phyloP scores from a whole-genome alignment of 805 yeast genomes.

The Metschnikowia similis region DNA sequence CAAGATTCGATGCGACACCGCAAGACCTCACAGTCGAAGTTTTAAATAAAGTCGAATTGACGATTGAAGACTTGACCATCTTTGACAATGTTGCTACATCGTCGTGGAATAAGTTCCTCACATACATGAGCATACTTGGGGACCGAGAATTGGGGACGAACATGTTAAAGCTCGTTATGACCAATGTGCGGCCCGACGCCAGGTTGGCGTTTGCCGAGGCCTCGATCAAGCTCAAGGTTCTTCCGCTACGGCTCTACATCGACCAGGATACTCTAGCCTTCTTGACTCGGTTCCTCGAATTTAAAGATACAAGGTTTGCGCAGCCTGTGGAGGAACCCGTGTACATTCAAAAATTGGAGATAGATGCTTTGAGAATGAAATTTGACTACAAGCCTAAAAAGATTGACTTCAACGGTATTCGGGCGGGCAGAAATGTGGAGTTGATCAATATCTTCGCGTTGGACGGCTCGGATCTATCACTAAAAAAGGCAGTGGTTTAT shows the following conservation, averaged over 20 bases:
- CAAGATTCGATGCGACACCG: slow-evolving; percentile 34
- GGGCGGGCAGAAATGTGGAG: slow-evolving; percentile 84
- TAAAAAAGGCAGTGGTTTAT: slow-evolving; percentile 59
- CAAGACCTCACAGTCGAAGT: slow-evolving; percentile 35
- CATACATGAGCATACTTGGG: slow-evolving; percentile 64
- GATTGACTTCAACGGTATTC: slow-evolving; percentile 76
- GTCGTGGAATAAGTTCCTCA: slow-evolving; percentile 82
- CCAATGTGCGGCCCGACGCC: slow-evolving; percentile 61
- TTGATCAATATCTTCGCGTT: slow-evolving; percentile 83
- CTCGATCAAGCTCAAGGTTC: slow-evolving; percentile 46
- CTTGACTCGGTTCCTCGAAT: slow-evolving; percentile 71
- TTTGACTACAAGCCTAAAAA: slow-evolving; percentile 91
- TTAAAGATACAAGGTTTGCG: slow-evolving; percentile 66
- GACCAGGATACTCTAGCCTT: slow-evolving; percentile 95
- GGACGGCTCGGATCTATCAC: slow-evolving; percentile 74
- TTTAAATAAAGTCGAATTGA: slow-evolving; percentile 46
- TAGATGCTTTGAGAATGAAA: slow-evolving; percentile 56
- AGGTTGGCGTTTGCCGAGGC: slow-evolving; percentile 67
- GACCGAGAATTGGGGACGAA: slow-evolving; percentile 65
- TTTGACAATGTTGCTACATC: slow-evolving; percentile 81
- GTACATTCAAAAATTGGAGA: slow-evolving; percentile 64
- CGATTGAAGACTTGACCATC: slow-evolving; percentile 53
- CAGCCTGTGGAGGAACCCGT: slow-evolving; percentile 62
- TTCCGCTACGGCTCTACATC: slow-evolving; percentile 78
- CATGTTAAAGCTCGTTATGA: slow-evolving; percentile 53